Evolutionary conservation across 106 monocot species (phyloP).

Genomic region (Cymbidium sinense): DNA sequence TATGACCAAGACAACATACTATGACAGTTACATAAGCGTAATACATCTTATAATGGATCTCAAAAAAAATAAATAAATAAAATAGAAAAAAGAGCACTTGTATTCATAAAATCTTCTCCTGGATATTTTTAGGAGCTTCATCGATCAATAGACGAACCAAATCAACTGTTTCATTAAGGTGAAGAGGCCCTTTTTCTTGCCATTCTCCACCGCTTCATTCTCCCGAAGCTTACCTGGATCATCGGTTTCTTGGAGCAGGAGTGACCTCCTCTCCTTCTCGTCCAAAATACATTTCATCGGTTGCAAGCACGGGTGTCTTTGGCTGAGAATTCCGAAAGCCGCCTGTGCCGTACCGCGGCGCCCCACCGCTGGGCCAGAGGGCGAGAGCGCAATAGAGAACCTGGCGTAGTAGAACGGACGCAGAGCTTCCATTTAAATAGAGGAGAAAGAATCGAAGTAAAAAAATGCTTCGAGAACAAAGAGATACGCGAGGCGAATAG

Average conservation of each 20-base stretch:
- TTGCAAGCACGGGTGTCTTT: not conserved
- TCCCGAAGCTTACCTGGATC: not conserved
- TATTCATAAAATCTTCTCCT: no score
- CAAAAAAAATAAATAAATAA: no score
- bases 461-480: not conserved
- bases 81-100: no score
- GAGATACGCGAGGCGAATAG: not conserved
- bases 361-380: not conserved
- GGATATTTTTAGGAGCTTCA: no score
- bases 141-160: no score
- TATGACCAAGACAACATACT: no score
- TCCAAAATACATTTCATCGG: not conserved
- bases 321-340: not conserved
- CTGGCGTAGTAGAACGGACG: not conserved
- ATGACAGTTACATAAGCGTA: no score
- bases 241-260: not conserved
- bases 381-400: slow-evolving; percentile 5
- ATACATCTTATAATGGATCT: no score
- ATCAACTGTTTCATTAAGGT: no score
- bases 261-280: not conserved
- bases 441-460: not conserved
- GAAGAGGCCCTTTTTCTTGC: no score
- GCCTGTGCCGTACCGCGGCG: not conserved
- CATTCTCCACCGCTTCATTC: not conserved
- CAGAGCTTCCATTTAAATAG: slow-evolving; percentile 1